Percentiles rank a stretch among this genome's conserved stretches.
Conservation (phyloP, 2,329 filamentous ascomycete species). For the Bipolaris bicolor region DNA sequence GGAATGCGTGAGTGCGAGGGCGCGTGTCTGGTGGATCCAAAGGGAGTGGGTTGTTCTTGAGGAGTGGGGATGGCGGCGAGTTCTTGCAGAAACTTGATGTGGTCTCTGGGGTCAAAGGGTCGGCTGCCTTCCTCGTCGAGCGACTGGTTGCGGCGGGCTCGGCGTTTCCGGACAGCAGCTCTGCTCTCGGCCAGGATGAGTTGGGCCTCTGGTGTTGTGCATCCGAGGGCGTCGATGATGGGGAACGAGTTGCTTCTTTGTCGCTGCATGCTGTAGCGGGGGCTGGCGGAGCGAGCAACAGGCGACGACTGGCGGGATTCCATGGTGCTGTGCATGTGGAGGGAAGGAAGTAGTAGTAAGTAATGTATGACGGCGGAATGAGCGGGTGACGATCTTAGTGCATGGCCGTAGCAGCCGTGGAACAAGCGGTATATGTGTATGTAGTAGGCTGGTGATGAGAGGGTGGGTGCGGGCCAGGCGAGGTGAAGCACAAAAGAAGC, state of each 20-base stretch:
- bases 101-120: slow-evolving; percentile 39
- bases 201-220: slow-evolving; percentile 45
- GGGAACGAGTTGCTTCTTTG: slow-evolving; percentile 47
- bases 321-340: slow-evolving; percentile 25
- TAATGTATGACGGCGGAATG: slow-evolving; percentile 19
- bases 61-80: slow-evolving; percentile 16
- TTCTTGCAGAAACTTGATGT: slow-evolving; percentile 38
- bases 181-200: slow-evolving; percentile 45
- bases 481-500: slow-evolving; percentile 1
- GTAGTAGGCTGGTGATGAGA: background rate
- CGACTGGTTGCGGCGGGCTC: slow-evolving; percentile 32
- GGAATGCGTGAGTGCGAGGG: slow-evolving; percentile 33
- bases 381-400: slow-evolving; percentile 22
- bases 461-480: background rate
- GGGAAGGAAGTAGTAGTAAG: background rate
- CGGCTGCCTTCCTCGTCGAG: slow-evolving; percentile 26
- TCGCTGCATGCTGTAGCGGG: slow-evolving; percentile 33
- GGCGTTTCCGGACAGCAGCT: slow-evolving; percentile 43
- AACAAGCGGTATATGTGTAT: slow-evolving; percentile 17
- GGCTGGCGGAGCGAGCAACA: slow-evolving; percentile 22
- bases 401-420: slow-evolving; percentile 33
- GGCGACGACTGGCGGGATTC: slow-evolving; percentile 35
- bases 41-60: slow-evolving; percentile 19
- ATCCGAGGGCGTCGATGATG: slow-evolving; percentile 43
- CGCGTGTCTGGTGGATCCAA: slow-evolving; percentile 7